Conservation (phyloP, 148 eudicot species). For the Camellia lanceoleosa region DNA sequence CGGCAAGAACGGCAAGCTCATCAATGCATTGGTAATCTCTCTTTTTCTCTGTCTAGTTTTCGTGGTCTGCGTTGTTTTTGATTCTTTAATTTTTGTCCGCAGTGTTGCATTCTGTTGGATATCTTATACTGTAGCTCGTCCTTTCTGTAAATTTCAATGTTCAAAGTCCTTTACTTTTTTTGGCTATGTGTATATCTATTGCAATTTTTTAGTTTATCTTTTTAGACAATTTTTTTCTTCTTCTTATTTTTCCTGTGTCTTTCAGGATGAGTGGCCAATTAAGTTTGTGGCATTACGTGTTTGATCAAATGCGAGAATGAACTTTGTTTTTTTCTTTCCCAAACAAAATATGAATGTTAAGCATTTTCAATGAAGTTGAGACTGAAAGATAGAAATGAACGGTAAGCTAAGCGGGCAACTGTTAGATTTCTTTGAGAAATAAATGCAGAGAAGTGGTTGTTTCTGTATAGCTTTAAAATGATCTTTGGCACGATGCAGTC, state of each 20-base stretch:
- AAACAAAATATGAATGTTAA: background rate
- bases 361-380: background rate
- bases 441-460: background rate
- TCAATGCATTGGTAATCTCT: constrained; percentile 56
- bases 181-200: background rate
- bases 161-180: background rate
- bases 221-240: background rate
- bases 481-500: background rate
- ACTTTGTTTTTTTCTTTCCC: background rate
- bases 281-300: constrained; percentile 6
- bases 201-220: background rate
- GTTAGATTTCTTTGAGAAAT: background rate
- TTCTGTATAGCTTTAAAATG: background rate
- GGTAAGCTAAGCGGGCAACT: background rate
- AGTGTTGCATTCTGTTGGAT: background rate
- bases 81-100: background rate
- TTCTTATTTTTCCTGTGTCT: background rate
- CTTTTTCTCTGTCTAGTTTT: background rate
- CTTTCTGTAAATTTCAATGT: background rate
- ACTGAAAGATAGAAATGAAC: background rate
- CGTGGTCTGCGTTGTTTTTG: background rate
- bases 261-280: background rate
- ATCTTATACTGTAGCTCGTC: background rate
- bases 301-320: constrained; percentile 14
- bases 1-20: constrained; percentile 78